Evolutionary conservation across 2,329 filamentous ascomycete genomes (phyloP).

Genomic region (Fusarium sp.): DNA sequence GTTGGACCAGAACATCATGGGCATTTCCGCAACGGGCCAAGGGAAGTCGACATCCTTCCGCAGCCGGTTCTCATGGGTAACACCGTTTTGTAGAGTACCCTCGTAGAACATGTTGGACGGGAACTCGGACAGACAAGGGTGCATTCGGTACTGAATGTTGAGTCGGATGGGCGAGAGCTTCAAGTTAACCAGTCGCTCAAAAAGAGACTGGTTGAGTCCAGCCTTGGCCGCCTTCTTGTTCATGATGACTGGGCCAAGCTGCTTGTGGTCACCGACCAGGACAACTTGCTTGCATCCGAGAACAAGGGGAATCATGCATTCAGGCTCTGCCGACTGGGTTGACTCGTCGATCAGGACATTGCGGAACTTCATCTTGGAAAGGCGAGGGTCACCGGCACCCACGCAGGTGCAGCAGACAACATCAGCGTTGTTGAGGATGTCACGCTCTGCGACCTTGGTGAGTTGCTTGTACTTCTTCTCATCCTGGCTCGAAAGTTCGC

Average conservation of each 20-base stretch:
- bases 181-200: slow-evolving; percentile 95
- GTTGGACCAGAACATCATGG: slow-evolving; percentile 99
- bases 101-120: slow-evolving; percentile 99
- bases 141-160: slow-evolving; percentile 99
- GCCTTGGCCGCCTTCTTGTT: slow-evolving; percentile 99
- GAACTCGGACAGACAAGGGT: slow-evolving; percentile 95
- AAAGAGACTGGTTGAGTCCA: slow-evolving; percentile 96
- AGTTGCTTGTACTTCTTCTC: slow-evolving; percentile 99
- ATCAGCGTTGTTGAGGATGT: slow-evolving; percentile 94
- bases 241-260: slow-evolving; percentile 98
- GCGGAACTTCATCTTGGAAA: slow-evolving; percentile 97
- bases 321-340: slow-evolving; percentile 96
- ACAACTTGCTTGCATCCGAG: slow-evolving; percentile 99
- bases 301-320: slow-evolving; percentile 98
- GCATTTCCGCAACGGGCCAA: slow-evolving; percentile 92
- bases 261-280: slow-evolving; percentile 98
- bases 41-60: slow-evolving; percentile 97
- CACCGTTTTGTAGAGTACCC: slow-evolving; percentile 94
- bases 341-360: slow-evolving; percentile 99
- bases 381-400: slow-evolving; percentile 92
- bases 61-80: slow-evolving; percentile 88
- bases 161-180: slow-evolving; percentile 90
- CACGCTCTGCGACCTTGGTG: slow-evolving; percentile 91
- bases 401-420: slow-evolving; percentile 99
- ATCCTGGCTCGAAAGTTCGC: slow-evolving; percentile 93